Percentiles rank a stretch among this genome's conserved stretches.
Conservation (phyloP, 805 yeast species). For the Candida nitratophila region DNA sequence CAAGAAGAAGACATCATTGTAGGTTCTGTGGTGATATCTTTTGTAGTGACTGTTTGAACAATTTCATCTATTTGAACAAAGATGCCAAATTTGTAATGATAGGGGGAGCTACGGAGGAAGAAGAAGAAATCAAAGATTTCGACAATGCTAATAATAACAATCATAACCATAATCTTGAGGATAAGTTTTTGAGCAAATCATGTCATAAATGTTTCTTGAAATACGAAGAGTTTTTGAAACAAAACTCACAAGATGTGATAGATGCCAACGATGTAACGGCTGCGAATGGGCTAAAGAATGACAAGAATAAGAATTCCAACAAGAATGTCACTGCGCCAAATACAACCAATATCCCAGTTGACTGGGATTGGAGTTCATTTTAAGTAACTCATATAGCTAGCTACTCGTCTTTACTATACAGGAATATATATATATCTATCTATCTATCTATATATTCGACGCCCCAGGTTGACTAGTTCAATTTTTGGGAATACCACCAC, state of each 20-base stretch:
- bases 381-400: constrained; percentile 4
- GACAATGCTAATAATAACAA: constrained; percentile 8
- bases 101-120: constrained; percentile 28
- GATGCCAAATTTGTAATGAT: constrained; percentile 29
- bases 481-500: no score
- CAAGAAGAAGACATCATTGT: constrained; percentile 38
- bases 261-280: not conserved
- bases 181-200: constrained; percentile 25
- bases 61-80: constrained; percentile 27
- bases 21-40: constrained; percentile 34
- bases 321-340: not conserved
- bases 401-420: no score
- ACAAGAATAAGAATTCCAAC: not conserved
- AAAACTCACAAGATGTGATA: constrained; percentile 13
- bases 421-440: no score
- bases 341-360: constrained; percentile 20
- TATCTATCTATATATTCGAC: no score
- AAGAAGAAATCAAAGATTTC: constrained; percentile 42
- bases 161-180: not conserved
- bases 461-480: no score
- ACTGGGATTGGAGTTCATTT: constrained; percentile 35
- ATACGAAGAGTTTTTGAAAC: constrained; percentile 26
- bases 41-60: constrained; percentile 30
- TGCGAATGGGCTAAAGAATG: not conserved
- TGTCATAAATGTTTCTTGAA: constrained; percentile 26